phyloP scores from a whole-genome alignment of 2,329 filamentous ascomycete genomes.

The Didymella pomorum region DNA sequence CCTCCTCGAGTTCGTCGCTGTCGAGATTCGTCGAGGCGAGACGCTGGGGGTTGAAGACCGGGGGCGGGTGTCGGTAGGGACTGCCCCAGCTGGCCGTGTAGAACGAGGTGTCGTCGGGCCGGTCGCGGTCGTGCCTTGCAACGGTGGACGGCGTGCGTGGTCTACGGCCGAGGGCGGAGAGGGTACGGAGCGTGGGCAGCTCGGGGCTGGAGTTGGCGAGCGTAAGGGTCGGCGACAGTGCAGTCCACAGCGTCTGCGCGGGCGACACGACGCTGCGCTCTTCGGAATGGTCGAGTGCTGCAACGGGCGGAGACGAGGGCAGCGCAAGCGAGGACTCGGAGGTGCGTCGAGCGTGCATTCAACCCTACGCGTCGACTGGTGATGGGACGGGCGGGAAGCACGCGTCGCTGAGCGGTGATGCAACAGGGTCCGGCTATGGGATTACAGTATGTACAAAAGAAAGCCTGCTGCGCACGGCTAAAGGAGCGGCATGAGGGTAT shows the following conservation, averaged over 20 bases:
- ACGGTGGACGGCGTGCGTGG: conserved; percentile 48
- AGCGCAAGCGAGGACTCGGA: conserved; percentile 41
- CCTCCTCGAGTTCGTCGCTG: conserved; percentile 52
- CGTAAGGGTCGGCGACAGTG: conserved; percentile 52
- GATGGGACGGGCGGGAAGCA: conserved; percentile 20
- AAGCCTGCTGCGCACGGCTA: conserved; percentile 42
- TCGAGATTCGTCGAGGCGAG: conserved; percentile 40
- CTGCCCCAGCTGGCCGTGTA: conserved; percentile 91
- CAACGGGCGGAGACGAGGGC: conserved; percentile 47
- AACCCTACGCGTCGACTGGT: conserved; percentile 48
- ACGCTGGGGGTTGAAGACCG: conserved; percentile 45
- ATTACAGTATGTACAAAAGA: conserved; percentile 36
- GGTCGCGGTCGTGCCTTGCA: conserved; percentile 43
- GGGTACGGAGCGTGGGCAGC: conserved; percentile 49
- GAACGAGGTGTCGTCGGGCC: conserved; percentile 61
- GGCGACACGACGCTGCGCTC: conserved; percentile 42
- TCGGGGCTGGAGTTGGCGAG: conserved; percentile 54
- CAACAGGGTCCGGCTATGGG: conserved; percentile 24
- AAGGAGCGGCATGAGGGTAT: conserved; percentile 51
- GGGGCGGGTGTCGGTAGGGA: conserved; percentile 76
- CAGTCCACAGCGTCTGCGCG: conserved; percentile 50
- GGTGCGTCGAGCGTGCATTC: conserved; percentile 52
- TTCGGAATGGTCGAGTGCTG: conserved; percentile 36
- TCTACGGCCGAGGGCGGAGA: conserved; percentile 42
- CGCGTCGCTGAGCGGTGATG: conserved; percentile 33